Base-by-base conservation (phyloP, 192 early-diverging fungal species). In the Umbelopsis ramanniana region DNA sequence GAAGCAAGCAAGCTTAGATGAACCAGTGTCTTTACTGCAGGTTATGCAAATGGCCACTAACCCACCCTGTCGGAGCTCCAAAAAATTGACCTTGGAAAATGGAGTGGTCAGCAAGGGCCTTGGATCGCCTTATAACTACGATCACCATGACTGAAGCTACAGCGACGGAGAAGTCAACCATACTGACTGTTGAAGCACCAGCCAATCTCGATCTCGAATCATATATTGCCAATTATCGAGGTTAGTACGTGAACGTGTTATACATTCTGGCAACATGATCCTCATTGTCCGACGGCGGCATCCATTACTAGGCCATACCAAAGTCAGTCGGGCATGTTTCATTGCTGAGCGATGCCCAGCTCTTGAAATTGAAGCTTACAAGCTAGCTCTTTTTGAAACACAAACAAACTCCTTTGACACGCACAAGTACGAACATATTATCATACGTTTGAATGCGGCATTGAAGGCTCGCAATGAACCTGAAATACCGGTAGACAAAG, bases 321-420 rank as follows among this genome's bases (percentile, higher is more conserved):
- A 86, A 72, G 81, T 91, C 72, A 81, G 88, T 50, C 86, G 92
- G 35, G 84, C 92, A 19, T 78, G 92, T 45, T 93, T 92, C 75
- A 93, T 95, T 48, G 92, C 91, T 8, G 86, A 88, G 24, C 77
- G 84, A 10, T 93, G 91, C 73, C 90, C 90, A 1, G 68, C 84
- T 23, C 85, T 92, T 43, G 78, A 85, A 21, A 74, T 91, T 17
- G 93, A 95, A 46, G 90, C 92, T 8, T 86, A 86, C 69, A 83
- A 76, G 24, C 57, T 89, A 52, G 93, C 93, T 3, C 69, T 95
- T 45, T 52, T 57, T 19, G 90, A 92, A 50, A 72, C 93, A 11
- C 77, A 82, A 54, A 71, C 70, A 38, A 75, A 57, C 24, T 84
- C 88, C 0, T 54, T 81, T 14, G 86, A 90, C 74, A 70, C 82